Percentiles rank a stretch among this genome's conserved stretches.
Conservation (phyloP, 768 basidiomycete species). For the Tricholoma hemisulphureum region DNA sequence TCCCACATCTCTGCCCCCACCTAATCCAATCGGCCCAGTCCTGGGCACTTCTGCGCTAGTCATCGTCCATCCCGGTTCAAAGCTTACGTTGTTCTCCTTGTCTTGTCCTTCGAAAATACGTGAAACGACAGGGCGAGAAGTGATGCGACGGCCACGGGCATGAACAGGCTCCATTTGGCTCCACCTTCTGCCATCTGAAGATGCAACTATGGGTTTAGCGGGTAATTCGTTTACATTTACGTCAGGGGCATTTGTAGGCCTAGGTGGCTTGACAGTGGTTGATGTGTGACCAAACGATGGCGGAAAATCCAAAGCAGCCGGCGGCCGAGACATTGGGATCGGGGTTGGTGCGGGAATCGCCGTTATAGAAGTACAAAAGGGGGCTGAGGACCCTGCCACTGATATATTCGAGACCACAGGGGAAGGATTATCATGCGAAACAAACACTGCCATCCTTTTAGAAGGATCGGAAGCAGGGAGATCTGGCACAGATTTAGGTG, state of each 20-base stretch:
- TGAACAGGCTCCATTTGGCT: not conserved
- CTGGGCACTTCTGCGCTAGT: conserved; percentile 33
- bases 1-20: conserved; percentile 36
- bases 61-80: conserved; percentile 40
- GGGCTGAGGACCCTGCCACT: conserved; percentile 7
- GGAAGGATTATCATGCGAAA: conserved; percentile 11
- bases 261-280: not conserved
- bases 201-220: not conserved
- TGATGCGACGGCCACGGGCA: not conserved
- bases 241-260: not conserved
- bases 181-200: not conserved
- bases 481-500: conserved; percentile 7
- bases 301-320: not conserved
- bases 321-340: conserved; percentile 6
- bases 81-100: conserved; percentile 44
- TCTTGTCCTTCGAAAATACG: conserved; percentile 23
- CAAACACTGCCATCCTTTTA: conserved; percentile 22
- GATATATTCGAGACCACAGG: conserved; percentile 7
- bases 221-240: not conserved
- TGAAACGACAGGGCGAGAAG: conserved; percentile 11
- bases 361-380: conserved; percentile 10
- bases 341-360: conserved; percentile 15
- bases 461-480: conserved; percentile 2
- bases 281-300: not conserved
- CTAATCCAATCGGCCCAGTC: conserved; percentile 31